phyloP scores from a whole-genome alignment of 163 green algal species.

The Trebouxia gelatinosa region DNA sequence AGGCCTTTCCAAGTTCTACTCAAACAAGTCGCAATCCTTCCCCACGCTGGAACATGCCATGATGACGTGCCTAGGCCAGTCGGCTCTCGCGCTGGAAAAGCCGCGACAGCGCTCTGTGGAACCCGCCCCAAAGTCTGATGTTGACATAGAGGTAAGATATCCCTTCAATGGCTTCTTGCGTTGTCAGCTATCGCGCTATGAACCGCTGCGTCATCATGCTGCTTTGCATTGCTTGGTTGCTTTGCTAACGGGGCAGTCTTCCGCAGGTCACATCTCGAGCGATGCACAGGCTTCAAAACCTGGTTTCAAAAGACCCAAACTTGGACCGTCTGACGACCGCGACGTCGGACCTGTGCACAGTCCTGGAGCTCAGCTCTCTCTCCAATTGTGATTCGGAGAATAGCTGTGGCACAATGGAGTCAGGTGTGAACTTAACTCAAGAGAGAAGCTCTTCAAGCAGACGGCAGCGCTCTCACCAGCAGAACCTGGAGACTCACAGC shows the following conservation, averaged over 20 bases:
- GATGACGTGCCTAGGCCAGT: slow-evolving; percentile 5
- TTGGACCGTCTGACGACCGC: neutral
- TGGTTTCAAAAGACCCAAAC: neutral
- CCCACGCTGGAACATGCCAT: slow-evolving; percentile 15
- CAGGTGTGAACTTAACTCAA: neutral
- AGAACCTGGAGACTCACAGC: neutral
- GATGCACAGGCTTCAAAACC: neutral
- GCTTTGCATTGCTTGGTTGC: neutral
- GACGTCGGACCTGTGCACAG: slow-evolving; percentile 6
- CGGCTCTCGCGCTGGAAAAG: slow-evolving; percentile 15
- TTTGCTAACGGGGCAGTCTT: neutral
- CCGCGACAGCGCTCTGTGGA: neutral
- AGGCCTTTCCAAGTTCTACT: slow-evolving; percentile 19
- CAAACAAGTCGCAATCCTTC: slow-evolving; percentile 18
- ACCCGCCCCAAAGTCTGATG: slow-evolving; percentile 15
- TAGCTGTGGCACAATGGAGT: neutral
- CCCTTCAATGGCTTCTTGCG: neutral
- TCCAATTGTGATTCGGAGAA: slow-evolving; percentile 13
- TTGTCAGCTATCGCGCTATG: neutral
- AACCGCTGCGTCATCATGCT: neutral
- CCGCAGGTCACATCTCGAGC: slow-evolving; percentile 15
- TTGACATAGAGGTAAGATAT: slow-evolving; percentile 22
- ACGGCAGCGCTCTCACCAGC: neutral
- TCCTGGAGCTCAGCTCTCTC: neutral
- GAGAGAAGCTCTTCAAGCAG: neutral